phyloP scores from a whole-genome alignment of 192 early-diverging fungal genomes.

The Podila minutissima region DNA sequence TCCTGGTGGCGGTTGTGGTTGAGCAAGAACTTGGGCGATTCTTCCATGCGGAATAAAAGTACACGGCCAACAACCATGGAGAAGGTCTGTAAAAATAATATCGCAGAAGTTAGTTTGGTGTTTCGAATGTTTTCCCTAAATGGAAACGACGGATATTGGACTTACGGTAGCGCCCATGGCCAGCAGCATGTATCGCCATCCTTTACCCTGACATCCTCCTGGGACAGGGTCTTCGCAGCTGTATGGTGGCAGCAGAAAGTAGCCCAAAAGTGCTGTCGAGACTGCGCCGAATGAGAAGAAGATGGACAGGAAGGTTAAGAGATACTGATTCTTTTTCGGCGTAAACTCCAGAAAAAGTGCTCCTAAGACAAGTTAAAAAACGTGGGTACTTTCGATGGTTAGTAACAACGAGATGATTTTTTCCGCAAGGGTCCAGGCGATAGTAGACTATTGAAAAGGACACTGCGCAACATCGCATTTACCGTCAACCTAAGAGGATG shows the following conservation, averaged over 20 bases:
- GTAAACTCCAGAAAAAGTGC: slow-evolving; percentile 89
- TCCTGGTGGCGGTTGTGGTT: slow-evolving; percentile 69
- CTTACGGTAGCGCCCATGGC: slow-evolving; percentile 61
- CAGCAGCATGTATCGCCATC: slow-evolving; percentile 84
- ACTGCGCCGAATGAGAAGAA: slow-evolving; percentile 89
- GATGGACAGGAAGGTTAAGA: slow-evolving; percentile 85
- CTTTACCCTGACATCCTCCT: slow-evolving; percentile 70
- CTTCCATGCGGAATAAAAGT: slow-evolving; percentile 73
- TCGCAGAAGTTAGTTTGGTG: too few species aligned
- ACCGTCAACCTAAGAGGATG: slow-evolving; percentile 28
- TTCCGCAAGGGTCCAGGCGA: background rate
- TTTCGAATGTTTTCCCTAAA: too few species aligned
- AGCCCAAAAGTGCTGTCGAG: slow-evolving; percentile 70
- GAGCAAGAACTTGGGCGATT: slow-evolving; percentile 85
- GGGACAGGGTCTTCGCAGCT: slow-evolving; percentile 71
- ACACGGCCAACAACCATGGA: slow-evolving; percentile 79
- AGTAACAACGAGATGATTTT: too few species aligned
- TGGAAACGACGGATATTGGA: background rate
- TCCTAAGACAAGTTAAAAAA: slow-evolving; percentile 53
- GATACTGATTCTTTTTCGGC: slow-evolving; percentile 78
- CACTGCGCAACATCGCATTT: slow-evolving; percentile 5
- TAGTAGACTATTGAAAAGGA: background rate
- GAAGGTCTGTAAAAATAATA: slow-evolving; percentile 57
- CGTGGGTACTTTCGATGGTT: background rate
- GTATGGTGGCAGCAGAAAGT: slow-evolving; percentile 70